Evolutionary conservation across 805 yeast genomes (phyloP), one percentile per base, ranked within the genome.

Genomic region (Novakomyces olei): DNA sequence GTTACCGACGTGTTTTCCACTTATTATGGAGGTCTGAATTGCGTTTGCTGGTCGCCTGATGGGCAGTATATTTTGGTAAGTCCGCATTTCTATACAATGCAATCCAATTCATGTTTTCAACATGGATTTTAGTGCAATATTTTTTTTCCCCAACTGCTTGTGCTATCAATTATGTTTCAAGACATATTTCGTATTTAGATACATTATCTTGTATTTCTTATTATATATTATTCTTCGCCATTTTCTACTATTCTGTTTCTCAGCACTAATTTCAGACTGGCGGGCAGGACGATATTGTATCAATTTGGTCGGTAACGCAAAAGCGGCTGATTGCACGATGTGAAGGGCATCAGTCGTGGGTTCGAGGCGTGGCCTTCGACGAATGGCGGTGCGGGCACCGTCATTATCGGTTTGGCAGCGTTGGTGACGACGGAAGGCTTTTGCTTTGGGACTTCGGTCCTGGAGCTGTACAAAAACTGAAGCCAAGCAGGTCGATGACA

Each of bases 1-100:
- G 36, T 63, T 3, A 43, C 66, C 1, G 83, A 72, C 41, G 53
- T 72, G 1, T 48, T 67, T 22, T 68, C 77, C 3, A 63, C 73
- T 23, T 72, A 69, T 43, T 76, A 69, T 46, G 77, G 73, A 23
- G 79, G 80, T 0, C 51, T 72, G 7, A 49, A 63, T 19, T 61
- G 67, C 40, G 46, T 64, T 15, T 55, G 55, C 15, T 62, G 63
- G 41, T 69, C 73, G 1, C 67, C 66, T 10, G 77, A 73, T 26
- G 72, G 69, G 36, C 37, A 42, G 25, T 58, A 45, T 34, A 34
- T 58, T 24, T 19, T 35, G n/a, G n/a, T n/a, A n/a, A n/a, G n/a
- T n/a, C n/a, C n/a, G n/a, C n/a, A n/a, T n/a, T n/a, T n/a, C n/a
- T n/a, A n/a, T n/a, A n/a, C n/a, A n/a, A n/a, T n/a, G n/a, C n/a